phyloP scores from a whole-genome alignment of 371 early-diverging fungal genomes.

The Chytridium lagenaria region DNA sequence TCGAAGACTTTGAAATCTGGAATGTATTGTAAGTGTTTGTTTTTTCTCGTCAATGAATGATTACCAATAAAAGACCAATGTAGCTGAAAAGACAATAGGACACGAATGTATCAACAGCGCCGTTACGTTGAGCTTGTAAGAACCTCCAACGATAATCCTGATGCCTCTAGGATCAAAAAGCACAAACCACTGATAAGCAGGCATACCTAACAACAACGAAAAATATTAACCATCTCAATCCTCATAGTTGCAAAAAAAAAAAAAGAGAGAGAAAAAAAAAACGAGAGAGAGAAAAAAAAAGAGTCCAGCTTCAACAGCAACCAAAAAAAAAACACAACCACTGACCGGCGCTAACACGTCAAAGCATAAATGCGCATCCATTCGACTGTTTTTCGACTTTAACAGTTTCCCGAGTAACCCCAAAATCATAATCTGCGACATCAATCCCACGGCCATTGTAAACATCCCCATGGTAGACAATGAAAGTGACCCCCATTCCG shows the following conservation, averaged over 20 bases:
- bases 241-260: no score
- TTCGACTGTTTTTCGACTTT: neutral
- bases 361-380: neutral
- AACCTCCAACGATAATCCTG: neutral
- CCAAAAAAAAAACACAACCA: neutral
- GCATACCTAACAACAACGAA: neutral
- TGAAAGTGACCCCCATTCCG: neutral
- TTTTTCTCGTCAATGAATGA: neutral
- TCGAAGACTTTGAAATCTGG: neutral
- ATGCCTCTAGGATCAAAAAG: neutral
- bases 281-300: neutral
- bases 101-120: neutral
- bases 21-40: neutral
- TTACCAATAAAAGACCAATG: neutral
- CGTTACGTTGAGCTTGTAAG: neutral
- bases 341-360: neutral
- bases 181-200: neutral
- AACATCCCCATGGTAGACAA: neutral
- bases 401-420: neutral
- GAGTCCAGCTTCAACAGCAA: neutral
- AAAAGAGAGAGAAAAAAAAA: neutral
- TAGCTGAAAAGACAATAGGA: neutral
- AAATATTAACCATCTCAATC: no score
- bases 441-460: neutral
- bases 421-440: neutral